These are phyloP conservation scores for Malassezia japonica DNA, from an alignment of 1,284 basidiomycete species.

Conservation along the genomic window DNA sequence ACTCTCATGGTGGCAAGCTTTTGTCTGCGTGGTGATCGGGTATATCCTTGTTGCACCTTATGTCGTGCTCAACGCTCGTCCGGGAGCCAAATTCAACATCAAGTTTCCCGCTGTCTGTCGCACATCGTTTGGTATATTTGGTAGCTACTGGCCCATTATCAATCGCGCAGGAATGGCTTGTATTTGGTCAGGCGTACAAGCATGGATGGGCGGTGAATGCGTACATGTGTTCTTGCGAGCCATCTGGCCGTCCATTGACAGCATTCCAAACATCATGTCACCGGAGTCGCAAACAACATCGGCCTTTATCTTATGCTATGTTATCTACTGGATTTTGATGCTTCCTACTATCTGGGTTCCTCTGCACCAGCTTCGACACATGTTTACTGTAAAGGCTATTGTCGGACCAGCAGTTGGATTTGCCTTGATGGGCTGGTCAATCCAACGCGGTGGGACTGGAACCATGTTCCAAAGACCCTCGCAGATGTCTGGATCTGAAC, in stretches of 20 bases:
- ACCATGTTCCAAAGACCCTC: too few species aligned
- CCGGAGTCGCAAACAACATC: constrained; percentile 62
- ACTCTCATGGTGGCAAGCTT: constrained; percentile 34
- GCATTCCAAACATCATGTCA: constrained; percentile 63
- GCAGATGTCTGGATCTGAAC: too few species aligned
- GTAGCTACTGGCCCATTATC: constrained; percentile 70
- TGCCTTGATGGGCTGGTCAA: constrained; percentile 1
- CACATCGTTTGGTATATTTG: constrained; percentile 65
- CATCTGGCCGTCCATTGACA: constrained; percentile 55
- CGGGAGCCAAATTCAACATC: constrained; percentile 55
- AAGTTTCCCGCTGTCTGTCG: constrained; percentile 70
- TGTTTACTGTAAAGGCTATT: constrained; percentile 52
- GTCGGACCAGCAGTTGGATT: constrained; percentile 4
- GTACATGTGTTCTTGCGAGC: constrained; percentile 64
- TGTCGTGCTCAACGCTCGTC: constrained; percentile 68
- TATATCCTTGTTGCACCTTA: constrained; percentile 65
- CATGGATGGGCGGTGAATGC: constrained; percentile 61
- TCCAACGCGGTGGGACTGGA: neutral
- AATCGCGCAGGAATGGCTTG: constrained; percentile 64
- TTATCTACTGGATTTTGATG: constrained; percentile 73
- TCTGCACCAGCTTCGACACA: constrained; percentile 67
- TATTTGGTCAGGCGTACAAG: constrained; percentile 50
- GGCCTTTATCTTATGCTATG: constrained; percentile 67
- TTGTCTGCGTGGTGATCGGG: constrained; percentile 52
- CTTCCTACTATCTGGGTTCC: constrained; percentile 71